Conservation (phyloP, 2,329 filamentous ascomycete genomes). For the Sarocladium brachiariae region DNA sequence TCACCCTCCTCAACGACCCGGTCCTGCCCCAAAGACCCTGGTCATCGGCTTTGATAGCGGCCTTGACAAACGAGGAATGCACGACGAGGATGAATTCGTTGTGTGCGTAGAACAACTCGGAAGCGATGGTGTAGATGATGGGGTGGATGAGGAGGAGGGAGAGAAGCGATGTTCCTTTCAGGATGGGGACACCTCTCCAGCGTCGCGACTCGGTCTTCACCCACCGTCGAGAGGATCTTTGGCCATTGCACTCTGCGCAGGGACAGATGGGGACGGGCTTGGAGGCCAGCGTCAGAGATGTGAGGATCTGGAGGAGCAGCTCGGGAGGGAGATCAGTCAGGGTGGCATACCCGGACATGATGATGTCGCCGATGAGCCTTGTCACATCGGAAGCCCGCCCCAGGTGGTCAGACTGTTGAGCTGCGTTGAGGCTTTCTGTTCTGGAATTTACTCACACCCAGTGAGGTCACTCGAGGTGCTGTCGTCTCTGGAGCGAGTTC, state of each 20-base stretch:
- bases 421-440: not conserved
- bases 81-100: not conserved
- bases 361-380: not conserved
- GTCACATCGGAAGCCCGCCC: too few relatives aligned
- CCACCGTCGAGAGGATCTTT: not conserved
- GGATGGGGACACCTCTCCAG: not conserved
- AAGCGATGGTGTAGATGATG: not conserved
- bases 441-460: not conserved
- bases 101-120: not conserved
- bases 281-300: constrained; percentile 13
- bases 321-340: not conserved
- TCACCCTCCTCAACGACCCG: not conserved
- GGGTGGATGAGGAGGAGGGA: not conserved
- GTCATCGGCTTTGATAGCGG: not conserved
- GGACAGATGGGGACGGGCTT: constrained; percentile 11
- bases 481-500: not conserved
- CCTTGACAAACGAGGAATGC: not conserved
- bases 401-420: too few relatives aligned
- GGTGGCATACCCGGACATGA: not conserved
- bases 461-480: not conserved
- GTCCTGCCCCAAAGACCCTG: not conserved
- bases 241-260: not conserved
- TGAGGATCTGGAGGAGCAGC: not conserved
- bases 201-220: not conserved
- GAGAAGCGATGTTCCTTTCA: not conserved